Evolutionary conservation across 2,329 filamentous ascomycete species (phyloP).

Genomic region (Aspergillus sp.): DNA sequence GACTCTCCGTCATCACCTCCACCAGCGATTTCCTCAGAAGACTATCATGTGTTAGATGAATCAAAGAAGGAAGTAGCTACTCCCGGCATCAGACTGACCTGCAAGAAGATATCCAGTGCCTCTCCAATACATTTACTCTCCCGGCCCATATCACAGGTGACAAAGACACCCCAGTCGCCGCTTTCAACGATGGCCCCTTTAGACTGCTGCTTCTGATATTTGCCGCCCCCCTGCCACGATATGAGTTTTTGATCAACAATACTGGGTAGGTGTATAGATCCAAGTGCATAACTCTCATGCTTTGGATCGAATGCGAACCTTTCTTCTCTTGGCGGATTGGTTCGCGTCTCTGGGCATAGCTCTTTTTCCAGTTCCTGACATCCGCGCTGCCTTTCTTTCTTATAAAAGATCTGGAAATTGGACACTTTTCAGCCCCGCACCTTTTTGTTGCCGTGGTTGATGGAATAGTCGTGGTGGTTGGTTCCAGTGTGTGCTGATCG

Average conservation of each 20-base stretch:
- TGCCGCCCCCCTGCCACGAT: slow-evolving; percentile 20
- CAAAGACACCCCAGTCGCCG: slow-evolving; percentile 57
- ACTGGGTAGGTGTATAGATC: not conserved
- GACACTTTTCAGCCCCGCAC: not conserved
- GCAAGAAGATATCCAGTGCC: slow-evolving; percentile 50
- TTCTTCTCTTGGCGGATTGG: slow-evolving; percentile 23
- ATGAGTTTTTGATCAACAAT: slow-evolving; percentile 3
- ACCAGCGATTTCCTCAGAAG: slow-evolving; percentile 5
- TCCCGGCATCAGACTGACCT: slow-evolving; percentile 35
- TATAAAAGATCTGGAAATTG: not conserved
- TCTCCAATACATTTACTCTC: slow-evolving; percentile 56
- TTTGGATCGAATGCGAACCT: slow-evolving; percentile 16
- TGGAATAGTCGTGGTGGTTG: no score
- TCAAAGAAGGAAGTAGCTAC: not conserved
- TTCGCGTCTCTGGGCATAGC: slow-evolving; percentile 19
- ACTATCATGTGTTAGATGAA: slow-evolving; percentile 8
- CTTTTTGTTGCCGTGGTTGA: no score
- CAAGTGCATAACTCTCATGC: not conserved
- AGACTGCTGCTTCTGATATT: slow-evolving; percentile 23
- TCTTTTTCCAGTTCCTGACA: slow-evolving; percentile 25
- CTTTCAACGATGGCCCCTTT: slow-evolving; percentile 26
- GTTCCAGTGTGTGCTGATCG: no score
- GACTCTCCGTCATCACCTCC: slow-evolving; percentile 20
- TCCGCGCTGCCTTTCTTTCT: slow-evolving; percentile 3
- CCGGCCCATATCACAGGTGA: slow-evolving; percentile 56